These are phyloP conservation scores for Polychytrium aggregatum DNA, from an alignment of 192 early-diverging fungal species.

Conservation along the genomic window DNA sequence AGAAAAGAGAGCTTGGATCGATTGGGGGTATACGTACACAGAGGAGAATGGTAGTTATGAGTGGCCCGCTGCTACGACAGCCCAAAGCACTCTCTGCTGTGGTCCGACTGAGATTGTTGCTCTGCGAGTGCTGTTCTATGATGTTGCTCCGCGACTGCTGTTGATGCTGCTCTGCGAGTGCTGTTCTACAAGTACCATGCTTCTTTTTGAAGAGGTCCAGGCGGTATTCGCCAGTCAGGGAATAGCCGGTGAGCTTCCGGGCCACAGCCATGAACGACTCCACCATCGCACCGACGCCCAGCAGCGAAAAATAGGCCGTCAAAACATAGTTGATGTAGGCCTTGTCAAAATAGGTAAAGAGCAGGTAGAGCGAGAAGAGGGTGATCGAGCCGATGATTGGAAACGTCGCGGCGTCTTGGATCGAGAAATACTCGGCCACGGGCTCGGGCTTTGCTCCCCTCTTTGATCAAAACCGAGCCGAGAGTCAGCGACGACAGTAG, in stretches of 20 bases:
- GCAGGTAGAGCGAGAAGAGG: conserved; percentile 71
- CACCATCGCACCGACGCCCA: conserved; percentile 70
- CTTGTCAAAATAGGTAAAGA: conserved; percentile 78
- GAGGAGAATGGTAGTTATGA: too few species aligned
- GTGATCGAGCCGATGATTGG: conserved; percentile 79
- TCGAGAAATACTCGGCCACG: conserved; percentile 62
- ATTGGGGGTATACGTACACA: too few species aligned
- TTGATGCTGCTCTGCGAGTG: not conserved
- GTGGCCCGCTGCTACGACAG: too few species aligned
- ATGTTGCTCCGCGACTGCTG: too few species aligned
- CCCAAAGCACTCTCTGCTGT: too few species aligned
- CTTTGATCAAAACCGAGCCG: not conserved
- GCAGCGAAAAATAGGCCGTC: conserved; percentile 65
- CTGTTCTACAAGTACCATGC: conserved; percentile 54
- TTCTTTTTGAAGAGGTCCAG: conserved; percentile 53
- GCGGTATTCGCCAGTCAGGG: conserved; percentile 61
- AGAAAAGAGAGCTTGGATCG: too few species aligned
- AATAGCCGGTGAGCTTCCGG: conserved; percentile 37
- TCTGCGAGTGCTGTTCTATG: too few species aligned
- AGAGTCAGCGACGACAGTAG: too few species aligned
- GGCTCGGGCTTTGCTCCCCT: conserved; percentile 54
- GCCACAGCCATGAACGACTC: conserved; percentile 44
- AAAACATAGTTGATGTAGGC: conserved; percentile 73
- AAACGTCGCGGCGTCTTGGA: conserved; percentile 87
- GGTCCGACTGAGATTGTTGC: too few species aligned